phyloP scores from a whole-genome alignment of 129 eudicot species.

The Chrysanthemum lavandulifolium region DNA sequence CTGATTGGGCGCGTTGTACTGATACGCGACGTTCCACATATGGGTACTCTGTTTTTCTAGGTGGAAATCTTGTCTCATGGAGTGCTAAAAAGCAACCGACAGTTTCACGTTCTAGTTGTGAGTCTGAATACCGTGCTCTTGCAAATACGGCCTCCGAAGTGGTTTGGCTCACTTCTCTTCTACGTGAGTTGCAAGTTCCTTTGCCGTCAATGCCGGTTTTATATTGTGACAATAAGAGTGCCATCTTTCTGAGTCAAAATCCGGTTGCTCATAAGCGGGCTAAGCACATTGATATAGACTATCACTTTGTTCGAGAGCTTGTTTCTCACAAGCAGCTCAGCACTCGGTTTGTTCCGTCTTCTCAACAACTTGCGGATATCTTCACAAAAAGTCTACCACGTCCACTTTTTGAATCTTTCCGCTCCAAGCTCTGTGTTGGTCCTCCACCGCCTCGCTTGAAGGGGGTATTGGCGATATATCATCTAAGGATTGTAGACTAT shows the following conservation, averaged over 20 bases:
- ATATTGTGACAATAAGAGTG: too few relatives aligned
- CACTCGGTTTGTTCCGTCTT: neutral
- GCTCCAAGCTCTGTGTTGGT: neutral
- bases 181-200: neutral
- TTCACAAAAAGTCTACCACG: neutral
- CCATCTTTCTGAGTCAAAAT: too few relatives aligned
- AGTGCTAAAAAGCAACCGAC: neutral
- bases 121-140: neutral
- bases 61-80: neutral
- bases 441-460: neutral
- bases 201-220: too few relatives aligned
- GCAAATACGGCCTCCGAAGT: neutral
- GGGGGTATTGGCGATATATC: slow-evolving; percentile 2
- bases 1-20: neutral
- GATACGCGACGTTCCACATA: neutral
- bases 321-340: neutral
- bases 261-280: neutral
- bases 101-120: neutral
- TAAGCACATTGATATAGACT: neutral
- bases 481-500: neutral
- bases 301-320: neutral
- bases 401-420: neutral
- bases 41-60: neutral
- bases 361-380: neutral
- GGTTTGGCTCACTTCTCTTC: neutral